Evolutionary conservation across 73 alveolate genomes (phyloP).

Genomic region (Paramecium pentaurelia): DNA sequence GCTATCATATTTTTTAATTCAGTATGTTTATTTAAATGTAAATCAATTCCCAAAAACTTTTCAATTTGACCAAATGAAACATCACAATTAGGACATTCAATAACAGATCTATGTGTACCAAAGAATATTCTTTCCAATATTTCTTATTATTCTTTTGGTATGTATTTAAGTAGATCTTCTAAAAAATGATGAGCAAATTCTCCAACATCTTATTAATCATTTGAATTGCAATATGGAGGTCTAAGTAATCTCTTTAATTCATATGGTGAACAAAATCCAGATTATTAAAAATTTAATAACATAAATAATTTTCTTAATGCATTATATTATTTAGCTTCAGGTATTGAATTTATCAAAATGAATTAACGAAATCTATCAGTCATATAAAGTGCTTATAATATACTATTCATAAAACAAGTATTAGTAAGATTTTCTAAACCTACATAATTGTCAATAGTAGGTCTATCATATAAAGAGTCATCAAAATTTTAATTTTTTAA

Average conservation of each 20-base stretch:
- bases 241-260: conserved; percentile 18
- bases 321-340: not conserved
- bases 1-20: not conserved
- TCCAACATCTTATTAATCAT: conserved; percentile 38
- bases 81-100: conserved; percentile 16
- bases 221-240: conserved; percentile 20
- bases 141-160: not conserved
- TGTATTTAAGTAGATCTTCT: not conserved
- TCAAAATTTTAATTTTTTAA: not conserved
- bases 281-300: not conserved
- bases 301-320: not conserved
- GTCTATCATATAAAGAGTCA: not conserved
- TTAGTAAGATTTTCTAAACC: conserved; percentile 31
- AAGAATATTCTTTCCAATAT: not conserved
- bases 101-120: not conserved
- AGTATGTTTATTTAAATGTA: not conserved
- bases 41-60: conserved; percentile 30
- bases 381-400: not conserved
- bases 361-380: not conserved
- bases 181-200: conserved; percentile 44
- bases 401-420: conserved; percentile 25
- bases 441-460: not conserved
- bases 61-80: not conserved
- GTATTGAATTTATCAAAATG: not conserved
- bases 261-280: conserved; percentile 46